Base-by-base conservation (phyloP, 2,329 filamentous ascomycete species). In the Ascosphaera aggregata region DNA sequence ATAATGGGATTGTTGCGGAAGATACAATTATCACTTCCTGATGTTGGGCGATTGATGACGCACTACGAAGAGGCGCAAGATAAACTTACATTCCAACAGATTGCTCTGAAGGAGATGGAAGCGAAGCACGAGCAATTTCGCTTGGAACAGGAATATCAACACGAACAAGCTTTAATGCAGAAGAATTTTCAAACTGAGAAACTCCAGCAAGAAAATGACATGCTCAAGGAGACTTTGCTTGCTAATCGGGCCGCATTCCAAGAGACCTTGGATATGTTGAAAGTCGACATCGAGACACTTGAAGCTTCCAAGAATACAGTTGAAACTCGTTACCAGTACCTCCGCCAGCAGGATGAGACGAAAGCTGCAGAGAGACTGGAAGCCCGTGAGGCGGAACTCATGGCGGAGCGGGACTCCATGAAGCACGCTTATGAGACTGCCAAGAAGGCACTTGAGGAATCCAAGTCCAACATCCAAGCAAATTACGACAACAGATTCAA, bases 151-250 rank as follows among this genome's bases (percentile, higher is more conserved):
- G 56, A 62, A 42, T 53, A 52, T 34, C 62, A 67, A 42, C 63
- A 69, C 43, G 59, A 65, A 37, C 62, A 67, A 43, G 60, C 58
- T 20, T 48, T 69, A 27, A 61, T 62, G 50, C 58, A 59, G 39
- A 69, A 69, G 47, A 65, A 70, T 37, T 61, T 57, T 39, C 64
- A 69, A 44, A 57, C 69, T 47, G 57, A 60, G 35, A 61, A 59
- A 36, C 13, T 32, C 4, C 30, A n/a, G 11, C 30, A 32, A n/a
- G 30, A 32, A 32, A 32, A 24, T 63, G 69, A 45, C 64, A 67
- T 44, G 65, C 65, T 48, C 56, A 63, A 36, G 64, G 60, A 40
- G 64, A 69, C 43, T 51, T 48, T 66, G 18, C 52, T 51, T 5
- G 54, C 57, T 36, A 58, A 59, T 18, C 59, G 62, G 36, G 62